Evolutionary conservation across 2,329 filamentous ascomycete genomes (phyloP), one percentile per base, ranked within the genome.

Genomic region (Cytospora piceicola): DNA sequence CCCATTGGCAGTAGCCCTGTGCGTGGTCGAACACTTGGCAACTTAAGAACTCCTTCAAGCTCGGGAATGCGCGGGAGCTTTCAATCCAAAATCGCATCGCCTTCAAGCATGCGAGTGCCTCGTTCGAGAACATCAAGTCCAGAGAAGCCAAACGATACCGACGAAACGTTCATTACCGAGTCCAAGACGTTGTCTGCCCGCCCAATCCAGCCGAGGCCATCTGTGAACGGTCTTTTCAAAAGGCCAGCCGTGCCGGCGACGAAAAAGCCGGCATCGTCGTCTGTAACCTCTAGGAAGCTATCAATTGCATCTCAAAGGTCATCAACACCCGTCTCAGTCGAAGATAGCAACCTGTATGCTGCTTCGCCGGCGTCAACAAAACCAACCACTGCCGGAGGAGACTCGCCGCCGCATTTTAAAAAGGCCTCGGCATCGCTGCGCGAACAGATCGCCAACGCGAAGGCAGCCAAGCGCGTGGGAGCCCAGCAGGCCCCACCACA

Each of bases 371-470:
- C 72, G 1, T 80, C 79, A 2, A 80, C 78, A 2, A 73, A 73
- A 7, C 69, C 72, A 15, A 80, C 77, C 3, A 69, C 71, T 17
- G 29, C 39, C 22, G 59, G 59, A 20, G 63, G 63, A 24, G 76
- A 79, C 46, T 78, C 77, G 9, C 62, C 67, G 29, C 67, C 71
- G 0, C 78, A 79, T 39, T 75, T 71, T 61, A 76, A 79, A 49
- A 95, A 91, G 71, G 93, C 93, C 0, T 97, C 94, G 0, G 82
- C 85, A 20, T 89, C 93, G 0, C 79, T 99, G 17, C 88, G 95
- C 39, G 93, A 97, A 60, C 94, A 95, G 62, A 97, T 98, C 69
- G 93, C 94, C 46, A 94, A 94, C 72, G 94, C 95, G 0, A 96
- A 94, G 74, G 93, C 93, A 2, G 91, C 93, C 2, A 90, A 87